Conservation (phyloP, 2,329 filamentous ascomycete genomes). For the Fusarium stilboides region DNA sequence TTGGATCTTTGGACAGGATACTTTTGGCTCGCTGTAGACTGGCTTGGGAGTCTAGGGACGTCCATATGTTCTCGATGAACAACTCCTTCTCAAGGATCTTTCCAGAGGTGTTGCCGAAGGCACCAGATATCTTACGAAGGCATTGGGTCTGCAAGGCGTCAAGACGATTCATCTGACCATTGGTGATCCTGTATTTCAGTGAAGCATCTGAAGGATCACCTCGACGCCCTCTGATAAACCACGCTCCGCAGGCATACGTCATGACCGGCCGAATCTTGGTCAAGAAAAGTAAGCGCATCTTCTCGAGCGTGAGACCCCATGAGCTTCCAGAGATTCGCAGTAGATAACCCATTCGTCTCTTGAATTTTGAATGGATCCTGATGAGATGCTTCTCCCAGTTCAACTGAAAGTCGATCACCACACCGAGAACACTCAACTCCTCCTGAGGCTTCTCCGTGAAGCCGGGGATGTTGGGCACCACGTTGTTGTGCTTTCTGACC, state of each 20-base stretch:
- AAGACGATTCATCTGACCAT: constrained; percentile 5
- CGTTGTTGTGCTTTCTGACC: neutral
- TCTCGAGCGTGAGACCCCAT: constrained; percentile 12
- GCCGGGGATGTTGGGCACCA: neutral
- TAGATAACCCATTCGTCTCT: constrained; percentile 8
- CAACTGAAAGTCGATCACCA: constrained; percentile 11
- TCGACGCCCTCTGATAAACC: constrained; percentile 13
- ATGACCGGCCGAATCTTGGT: constrained; percentile 18
- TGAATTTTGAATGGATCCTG: constrained; percentile 1
- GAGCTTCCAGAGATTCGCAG: constrained; percentile 6
- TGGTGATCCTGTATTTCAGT: neutral
- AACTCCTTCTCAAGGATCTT: constrained; percentile 21
- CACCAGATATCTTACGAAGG: constrained; percentile 13
- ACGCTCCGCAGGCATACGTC: constrained; percentile 27
- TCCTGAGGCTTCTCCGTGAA: neutral
- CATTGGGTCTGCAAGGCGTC: constrained; percentile 2
- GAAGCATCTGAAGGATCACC: neutral
- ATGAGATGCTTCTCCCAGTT: constrained; percentile 1
- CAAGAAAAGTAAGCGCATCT: constrained; percentile 17
- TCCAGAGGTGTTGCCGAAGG: neutral
- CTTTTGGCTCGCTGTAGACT: constrained; percentile 1
- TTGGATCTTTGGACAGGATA: too few relatives aligned
- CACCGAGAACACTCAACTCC: constrained; percentile 6
- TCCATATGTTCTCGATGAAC: constrained; percentile 16
- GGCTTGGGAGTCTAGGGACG: neutral